Evolutionary conservation across 345 rosid species (phyloP), one percentile per base, ranked within the genome.

Genomic region (Rhodamnia rubescens): DNA sequence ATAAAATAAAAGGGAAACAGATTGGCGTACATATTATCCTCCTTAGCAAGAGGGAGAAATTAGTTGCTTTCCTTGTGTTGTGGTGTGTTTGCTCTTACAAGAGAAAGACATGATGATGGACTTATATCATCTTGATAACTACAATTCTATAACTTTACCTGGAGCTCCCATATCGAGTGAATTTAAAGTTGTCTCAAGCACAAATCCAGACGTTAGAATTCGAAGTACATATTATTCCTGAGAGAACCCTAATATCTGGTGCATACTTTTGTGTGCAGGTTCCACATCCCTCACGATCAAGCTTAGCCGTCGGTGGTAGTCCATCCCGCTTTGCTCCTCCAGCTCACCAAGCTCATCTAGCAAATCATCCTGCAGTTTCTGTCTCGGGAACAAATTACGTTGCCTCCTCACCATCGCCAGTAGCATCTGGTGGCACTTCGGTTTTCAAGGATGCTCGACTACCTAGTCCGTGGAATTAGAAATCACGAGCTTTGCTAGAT

Each of bases 371-470:
- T 9, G n/a, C 94, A 6, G 92, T 94, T 42, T 95, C 96, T 86
- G 91, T 92, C 8, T 93, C 98, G 7, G 99, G 98, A 85, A 94
- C 95, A 89, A 95, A 92, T 90, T 95, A 94, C 82, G 44, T 93
- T 16, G 92, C 94, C 47, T 97, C 98, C 74, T 93, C 99, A 44
- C 99, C 99, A 83, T 97, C 97, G 27, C 98, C 99, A 24, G 98
- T 93, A 84, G 97, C 98, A 85, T 95, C 96, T 54, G 98, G 98
- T 56, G 95, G 99, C 84, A 97, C 97, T 84, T 95, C 96, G 42
- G 94, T 93, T 58, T 95, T 93, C 88, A 90, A 94, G 88, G 98
- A 95, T 84, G 85, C 95, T 54, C 87, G 95, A 78, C 93, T 92
- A 83, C 98, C 94, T 61, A 95, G 96, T 87, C 98, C 98, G 44